These are phyloP conservation scores for Trichophyton schoenleinii DNA, from an alignment of 2,329 filamentous ascomycete species.

Conservation along the genomic window DNA sequence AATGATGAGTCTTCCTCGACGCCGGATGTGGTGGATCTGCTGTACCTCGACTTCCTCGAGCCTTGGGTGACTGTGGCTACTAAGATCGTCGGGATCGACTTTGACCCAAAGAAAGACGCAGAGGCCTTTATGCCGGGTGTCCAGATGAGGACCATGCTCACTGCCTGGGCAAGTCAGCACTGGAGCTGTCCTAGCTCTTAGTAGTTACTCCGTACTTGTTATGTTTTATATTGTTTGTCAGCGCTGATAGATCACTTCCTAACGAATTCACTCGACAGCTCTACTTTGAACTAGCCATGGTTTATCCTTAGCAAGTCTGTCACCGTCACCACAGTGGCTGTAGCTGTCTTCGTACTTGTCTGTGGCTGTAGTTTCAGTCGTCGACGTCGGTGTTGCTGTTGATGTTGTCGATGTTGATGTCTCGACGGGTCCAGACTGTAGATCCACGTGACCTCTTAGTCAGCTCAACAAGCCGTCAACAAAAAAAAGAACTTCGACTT, in stretches of 20 bases:
- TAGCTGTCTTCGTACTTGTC: background rate
- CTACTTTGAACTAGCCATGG: background rate
- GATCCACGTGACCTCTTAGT: background rate
- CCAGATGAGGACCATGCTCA: slow-evolving; percentile 46
- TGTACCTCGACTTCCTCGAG: slow-evolving; percentile 86
- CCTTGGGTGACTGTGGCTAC: slow-evolving; percentile 67
- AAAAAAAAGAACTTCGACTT: background rate
- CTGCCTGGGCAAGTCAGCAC: slow-evolving; percentile 46
- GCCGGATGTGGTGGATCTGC: slow-evolving; percentile 67
- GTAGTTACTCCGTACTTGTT: background rate
- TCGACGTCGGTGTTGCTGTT: no score
- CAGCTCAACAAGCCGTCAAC: background rate
- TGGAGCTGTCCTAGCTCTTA: slow-evolving; percentile 33
- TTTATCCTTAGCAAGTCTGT: background rate
- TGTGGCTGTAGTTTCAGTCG: no score
- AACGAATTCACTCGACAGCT: no score
- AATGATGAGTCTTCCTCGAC: background rate
- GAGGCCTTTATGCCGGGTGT: slow-evolving; percentile 40
- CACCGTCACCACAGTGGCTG: background rate
- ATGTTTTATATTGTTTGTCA: no score
- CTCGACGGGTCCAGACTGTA: background rate
- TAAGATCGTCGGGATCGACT: slow-evolving; percentile 44
- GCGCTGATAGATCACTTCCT: background rate
- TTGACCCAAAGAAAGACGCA: slow-evolving; percentile 38
- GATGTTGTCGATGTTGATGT: no score